Base-by-base conservation (phyloP, 257 asterid species). In the Forsythia viridissima region DNA sequence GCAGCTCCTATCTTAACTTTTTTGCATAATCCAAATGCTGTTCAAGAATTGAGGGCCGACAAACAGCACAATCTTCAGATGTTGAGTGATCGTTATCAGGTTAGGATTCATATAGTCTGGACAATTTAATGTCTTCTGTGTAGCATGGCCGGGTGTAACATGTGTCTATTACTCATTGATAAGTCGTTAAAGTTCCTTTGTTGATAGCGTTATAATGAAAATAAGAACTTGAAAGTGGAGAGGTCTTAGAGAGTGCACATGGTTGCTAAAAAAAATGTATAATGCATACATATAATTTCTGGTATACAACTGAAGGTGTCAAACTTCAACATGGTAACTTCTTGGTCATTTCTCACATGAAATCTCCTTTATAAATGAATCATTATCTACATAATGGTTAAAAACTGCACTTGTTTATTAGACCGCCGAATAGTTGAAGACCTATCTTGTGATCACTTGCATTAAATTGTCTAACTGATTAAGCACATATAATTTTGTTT, bases 11-110 rank as follows among this genome's bases (percentile, higher is more conserved):
- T 93, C 82, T 68, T 93, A 80, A 82, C 83, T 8, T 96, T 96
- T 84, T 80, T 96, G 86, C 97, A 88, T 93, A 93, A 96, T 77
- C 92, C 97, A 70, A 92, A 77, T 81, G 96, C 98, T 20, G 89
- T 91, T 75, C 97, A 90, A 85, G 99, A 96, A 85, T 76, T 96
- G 80, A 96, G 97, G 79, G 85, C 93, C 81, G 99, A 96, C 81
- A 96, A 93, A 76, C 99, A 96, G 88, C 82, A 92, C 87, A 92
- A 92, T 84, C 95, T 96, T 80, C 98, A 92, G 87, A 87, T 94
- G 95, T 97, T 96, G 66, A 87, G 77, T 24, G 99, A 96, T 40
- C 96, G 96, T 0, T 93, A 92, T 84, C 97, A 96, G 99, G 99
- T 96, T 77, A 55, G 74, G 74, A 71, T 80, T 82, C 12, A 11